These are phyloP conservation scores for Trypanosoma cruzi DNA, from an alignment of 208 protist species.

Conservation along the genomic window DNA sequence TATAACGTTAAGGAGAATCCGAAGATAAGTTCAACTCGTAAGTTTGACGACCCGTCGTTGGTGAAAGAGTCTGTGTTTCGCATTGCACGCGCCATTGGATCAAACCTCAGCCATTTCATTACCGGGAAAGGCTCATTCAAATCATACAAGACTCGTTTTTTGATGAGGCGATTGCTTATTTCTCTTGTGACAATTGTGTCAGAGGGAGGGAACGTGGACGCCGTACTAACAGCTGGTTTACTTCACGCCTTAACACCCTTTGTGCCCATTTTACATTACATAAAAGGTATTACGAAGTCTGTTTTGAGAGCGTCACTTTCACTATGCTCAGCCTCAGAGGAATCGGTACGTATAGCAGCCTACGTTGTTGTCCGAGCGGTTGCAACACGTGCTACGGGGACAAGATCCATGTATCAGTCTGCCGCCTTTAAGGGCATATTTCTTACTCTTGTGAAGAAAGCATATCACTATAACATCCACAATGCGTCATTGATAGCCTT, in stretches of 20 bases:
- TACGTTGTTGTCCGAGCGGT: conserved; percentile 89
- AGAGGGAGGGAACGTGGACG: conserved; percentile 64
- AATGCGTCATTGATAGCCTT: conserved; percentile 87
- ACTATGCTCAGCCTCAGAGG: conserved; percentile 76
- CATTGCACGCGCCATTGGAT: conserved; percentile 59
- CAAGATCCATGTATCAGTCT: conserved; percentile 91
- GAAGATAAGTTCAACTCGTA: conserved; percentile 61
- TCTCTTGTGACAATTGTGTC: conserved; percentile 61
- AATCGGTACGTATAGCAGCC: conserved; percentile 80
- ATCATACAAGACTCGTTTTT: conserved; percentile 71
- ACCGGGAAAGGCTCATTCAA: conserved; percentile 84
- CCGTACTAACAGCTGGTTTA: conserved; percentile 61
- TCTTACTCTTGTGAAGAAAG: conserved; percentile 88
- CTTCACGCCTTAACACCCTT: conserved; percentile 80
- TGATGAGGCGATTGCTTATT: conserved; percentile 77
- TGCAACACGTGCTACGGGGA: conserved; percentile 85
- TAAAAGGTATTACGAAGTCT: conserved; percentile 80
- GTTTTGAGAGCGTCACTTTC: conserved; percentile 72
- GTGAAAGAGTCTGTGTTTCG: conserved; percentile 85
- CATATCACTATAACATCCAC: conserved; percentile 82
- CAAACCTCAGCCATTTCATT: conserved; percentile 71
- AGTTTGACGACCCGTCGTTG: conserved; percentile 90
- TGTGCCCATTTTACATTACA: conserved; percentile 89
- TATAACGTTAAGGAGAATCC: conserved; percentile 76
- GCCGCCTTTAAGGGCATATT: conserved; percentile 94